Base-by-base conservation (phyloP, 345 rosid species). In the Arabidopsis thaliana region DNA sequence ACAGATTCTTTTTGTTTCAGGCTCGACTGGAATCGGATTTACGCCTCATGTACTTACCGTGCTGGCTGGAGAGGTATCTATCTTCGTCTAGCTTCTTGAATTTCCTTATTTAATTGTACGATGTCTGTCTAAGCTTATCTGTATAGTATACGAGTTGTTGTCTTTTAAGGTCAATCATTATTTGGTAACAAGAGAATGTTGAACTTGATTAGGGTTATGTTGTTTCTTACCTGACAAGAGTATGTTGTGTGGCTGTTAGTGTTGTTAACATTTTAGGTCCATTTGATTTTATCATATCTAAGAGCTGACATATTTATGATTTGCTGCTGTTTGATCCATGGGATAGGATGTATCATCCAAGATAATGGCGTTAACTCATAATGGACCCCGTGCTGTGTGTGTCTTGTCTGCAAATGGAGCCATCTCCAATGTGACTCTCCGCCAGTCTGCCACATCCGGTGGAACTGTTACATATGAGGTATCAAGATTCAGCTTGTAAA, bases 381-480 rank as follows among this genome's bases (percentile, higher is more conserved):
- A 87, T 69, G 91, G 95, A 53, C 88, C 88, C 56, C 88, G 91
- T 59, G 88, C 89, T 71, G 74, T 91, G 61, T 94, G 98, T 62
- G 68, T 94, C 60, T 76, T 94, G 83, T 91, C 98, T 32, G 97
- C 97, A 41, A 90, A 82, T 78, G 98, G 98, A 62, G 81, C 95
- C 20, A 91, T 94, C 57, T 88, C 96, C 42, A 88, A 86, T 1
- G 96, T 87, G 51, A 90, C 91, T 52, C 91, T 94, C 61, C 84
- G 83, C 33, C 95, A 89, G 81, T 80, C 90, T 9, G 67, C 87
- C 32, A 80, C 83, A 37, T 85, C 93, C 6, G 91, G 88, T 75
- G 95, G 93, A 81, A 78, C 85, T 2, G 86, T 91, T 28, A 86
- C 96, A 41, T 90, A 90, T 50, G 97, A 91, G 97, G 98, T 94